Base-by-base conservation (phyloP, 2,329 filamentous ascomycete genomes). In the Ceratocystis harringtonii region DNA sequence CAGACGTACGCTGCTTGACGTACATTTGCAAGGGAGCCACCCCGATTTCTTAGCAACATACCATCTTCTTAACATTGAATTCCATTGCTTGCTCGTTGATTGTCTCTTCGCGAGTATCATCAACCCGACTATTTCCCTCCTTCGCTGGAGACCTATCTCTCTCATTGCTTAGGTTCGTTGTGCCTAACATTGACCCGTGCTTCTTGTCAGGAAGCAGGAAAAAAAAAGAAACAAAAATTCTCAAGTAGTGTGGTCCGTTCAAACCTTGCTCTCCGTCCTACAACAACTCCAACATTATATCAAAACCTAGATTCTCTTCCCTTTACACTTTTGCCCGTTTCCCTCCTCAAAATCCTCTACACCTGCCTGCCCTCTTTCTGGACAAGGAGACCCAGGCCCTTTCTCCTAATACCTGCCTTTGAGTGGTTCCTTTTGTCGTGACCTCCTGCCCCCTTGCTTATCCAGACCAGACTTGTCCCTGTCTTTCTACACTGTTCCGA, bases 401-500 rank as follows among this genome's bases (percentile, higher is more conserved):
- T 28, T 62, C 61, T 32, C 61, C 61, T 62, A 50, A 48, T 30
- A 32, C 44, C 61, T 48, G 61, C 61, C 48, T 62, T 62, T 22
- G 25, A 8, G 17, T 62, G 36, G 25, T 62, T 62, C 28, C 43
- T 48, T 50, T 62, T 62, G 61, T 28, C 61, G 61, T 30, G 61
- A 32, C 45, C 44, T 48, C 43, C 48, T 44, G 61, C 61, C 61
- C 60, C 61, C 61, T 62, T 62, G 61, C 61, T 44, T 62, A 30
- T 30, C 43, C 45, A 30, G 28, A 62, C 43, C 15, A 62, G 8
- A 32, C 19, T 41, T 10, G 45, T 48, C 28, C 43, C 43, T 45
- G 45, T 48, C 61, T 63, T 62, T 64, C 52, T 50, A 19, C 57
- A n/a, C 61, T 50, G 60, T 64, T 66, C 65, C 52, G 65, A 50